A percentile compares a stretch with the other conserved stretches of the same genome.
These are phyloP conservation scores for Syncephalastrum sp. DNA, from an alignment of 371 early-diverging fungal genomes.

Conservation along the genomic window DNA sequence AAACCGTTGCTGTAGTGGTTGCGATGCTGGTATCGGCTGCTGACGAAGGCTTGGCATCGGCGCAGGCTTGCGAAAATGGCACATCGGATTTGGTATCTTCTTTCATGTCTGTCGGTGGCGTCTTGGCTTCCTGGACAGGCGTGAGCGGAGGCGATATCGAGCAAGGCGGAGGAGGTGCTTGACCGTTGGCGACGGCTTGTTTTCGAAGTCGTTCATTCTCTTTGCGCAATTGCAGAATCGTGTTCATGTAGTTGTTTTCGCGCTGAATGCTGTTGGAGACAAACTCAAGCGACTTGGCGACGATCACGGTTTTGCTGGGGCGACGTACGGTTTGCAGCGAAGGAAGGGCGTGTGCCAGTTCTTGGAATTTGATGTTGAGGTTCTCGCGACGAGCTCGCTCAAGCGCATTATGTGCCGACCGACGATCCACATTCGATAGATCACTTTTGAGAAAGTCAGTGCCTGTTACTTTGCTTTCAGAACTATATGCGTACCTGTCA, in stretches of 20 bases:
- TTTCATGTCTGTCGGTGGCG: too few relatives aligned
- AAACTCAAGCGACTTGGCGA: slow-evolving; percentile 70
- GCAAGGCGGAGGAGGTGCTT: too few relatives aligned
- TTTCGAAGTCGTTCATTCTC: slow-evolving; percentile 31
- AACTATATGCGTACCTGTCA: too few relatives aligned
- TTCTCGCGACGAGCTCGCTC: slow-evolving; percentile 81
- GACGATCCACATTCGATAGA: slow-evolving; percentile 14
- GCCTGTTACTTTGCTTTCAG: too few relatives aligned
- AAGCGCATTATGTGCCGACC: slow-evolving; percentile 78
- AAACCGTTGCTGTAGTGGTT: too few relatives aligned
- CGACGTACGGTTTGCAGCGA: slow-evolving; percentile 71
- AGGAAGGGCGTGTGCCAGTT: slow-evolving; percentile 75
- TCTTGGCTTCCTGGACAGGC: too few relatives aligned
- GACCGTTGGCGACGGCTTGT: slow-evolving; percentile 19
- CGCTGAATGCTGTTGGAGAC: slow-evolving; percentile 24
- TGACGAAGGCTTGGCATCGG: too few relatives aligned
- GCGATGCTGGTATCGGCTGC: too few relatives aligned
- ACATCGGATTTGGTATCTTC: too few relatives aligned
- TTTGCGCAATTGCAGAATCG: slow-evolving; percentile 27
- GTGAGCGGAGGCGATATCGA: too few relatives aligned
- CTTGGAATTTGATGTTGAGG: slow-evolving; percentile 74
- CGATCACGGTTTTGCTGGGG: slow-evolving; percentile 80
- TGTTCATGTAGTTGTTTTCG: slow-evolving; percentile 22
- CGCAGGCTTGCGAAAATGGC: too few relatives aligned
- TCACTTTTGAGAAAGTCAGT: too few relatives aligned